A percentile compares a stretch with the other conserved stretches of the same genome.
Evolutionary conservation across 169 alveolate species (phyloP).

Genomic region (Babesia bigemina): DNA sequence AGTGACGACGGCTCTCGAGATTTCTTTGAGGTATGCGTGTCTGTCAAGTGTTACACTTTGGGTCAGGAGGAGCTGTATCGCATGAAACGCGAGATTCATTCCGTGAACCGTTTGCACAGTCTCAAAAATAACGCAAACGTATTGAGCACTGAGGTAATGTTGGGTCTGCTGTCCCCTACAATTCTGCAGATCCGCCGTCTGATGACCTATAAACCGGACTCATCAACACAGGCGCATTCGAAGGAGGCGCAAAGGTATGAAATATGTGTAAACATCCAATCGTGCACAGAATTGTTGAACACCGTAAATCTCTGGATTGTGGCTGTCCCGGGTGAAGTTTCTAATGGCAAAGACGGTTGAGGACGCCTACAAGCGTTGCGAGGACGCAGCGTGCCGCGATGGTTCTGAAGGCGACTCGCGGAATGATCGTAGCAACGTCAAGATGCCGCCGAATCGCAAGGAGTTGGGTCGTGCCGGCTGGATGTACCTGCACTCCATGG

Average conservation of each 20-base stretch:
- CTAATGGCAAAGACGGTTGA: constrained; percentile 21
- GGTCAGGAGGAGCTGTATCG: constrained; percentile 58
- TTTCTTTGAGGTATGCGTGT: constrained; percentile 45
- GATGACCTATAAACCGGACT: constrained; percentile 13
- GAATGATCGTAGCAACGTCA: neutral
- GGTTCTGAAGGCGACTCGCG: constrained; percentile 5
- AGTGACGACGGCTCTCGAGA: constrained; percentile 54
- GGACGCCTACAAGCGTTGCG: constrained; percentile 58
- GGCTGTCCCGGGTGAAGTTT: neutral
- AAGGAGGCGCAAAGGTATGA: constrained; percentile 8
- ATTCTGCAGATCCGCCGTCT: neutral
- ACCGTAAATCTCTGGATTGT: neutral
- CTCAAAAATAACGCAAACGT: constrained; percentile 1
- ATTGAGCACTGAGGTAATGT: neutral
- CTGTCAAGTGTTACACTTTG: neutral
- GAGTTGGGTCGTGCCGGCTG: constrained; percentile 85
- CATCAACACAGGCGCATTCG: constrained; percentile 6
- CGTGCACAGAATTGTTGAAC: neutral
- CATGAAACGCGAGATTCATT: constrained; percentile 41
- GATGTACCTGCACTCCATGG: constrained; percentile 80
- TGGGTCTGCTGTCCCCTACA: neutral
- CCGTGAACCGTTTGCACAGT: neutral
- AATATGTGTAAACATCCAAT: neutral
- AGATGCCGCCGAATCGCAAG: constrained; percentile 78
- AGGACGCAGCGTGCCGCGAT: constrained; percentile 62